Percentiles rank a stretch among this genome's conserved stretches.
Evolutionary conservation across 257 asterid species (phyloP).

Genomic region (Solanum paucissectum): DNA sequence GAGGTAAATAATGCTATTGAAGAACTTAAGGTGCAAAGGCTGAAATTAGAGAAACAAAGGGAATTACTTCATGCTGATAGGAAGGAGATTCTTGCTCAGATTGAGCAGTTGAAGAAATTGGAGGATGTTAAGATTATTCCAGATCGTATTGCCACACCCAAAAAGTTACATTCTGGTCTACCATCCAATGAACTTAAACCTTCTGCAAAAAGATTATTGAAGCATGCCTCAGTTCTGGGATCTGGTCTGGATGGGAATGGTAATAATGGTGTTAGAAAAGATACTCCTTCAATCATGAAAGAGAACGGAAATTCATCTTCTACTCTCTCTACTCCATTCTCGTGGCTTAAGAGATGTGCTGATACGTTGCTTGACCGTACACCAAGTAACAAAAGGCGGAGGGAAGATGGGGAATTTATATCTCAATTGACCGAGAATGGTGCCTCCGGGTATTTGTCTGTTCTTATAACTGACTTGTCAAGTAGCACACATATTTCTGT

Average conservation of each 20-base stretch:
- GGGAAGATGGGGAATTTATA: conserved; percentile 33
- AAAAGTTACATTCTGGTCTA: conserved; percentile 34
- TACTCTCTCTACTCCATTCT: conserved; percentile 65
- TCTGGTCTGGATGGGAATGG: conserved; percentile 21
- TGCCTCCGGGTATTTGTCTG: background rate
- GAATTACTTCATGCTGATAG: conserved; percentile 77
- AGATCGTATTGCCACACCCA: conserved; percentile 47
- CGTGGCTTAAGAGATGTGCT: conserved; percentile 89
- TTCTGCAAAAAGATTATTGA: conserved; percentile 18
- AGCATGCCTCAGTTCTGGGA: conserved; percentile 16
- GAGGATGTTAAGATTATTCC: conserved; percentile 60
- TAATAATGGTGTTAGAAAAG: conserved; percentile 32
- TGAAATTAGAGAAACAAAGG: conserved; percentile 88
- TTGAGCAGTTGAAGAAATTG: conserved; percentile 58
- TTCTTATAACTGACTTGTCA: background rate
- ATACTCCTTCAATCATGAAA: conserved; percentile 10
- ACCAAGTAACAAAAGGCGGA: conserved; percentile 49
- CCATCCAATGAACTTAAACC: conserved; percentile 23
- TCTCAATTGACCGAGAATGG: conserved; percentile 23
- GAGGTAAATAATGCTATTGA: conserved; percentile 65
- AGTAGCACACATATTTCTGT: background rate
- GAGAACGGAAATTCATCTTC: conserved; percentile 39
- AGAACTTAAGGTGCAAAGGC: conserved; percentile 76
- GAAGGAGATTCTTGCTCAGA: conserved; percentile 65
- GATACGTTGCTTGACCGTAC: conserved; percentile 73